These are phyloP conservation scores for Cryptococcus maquisensis DNA, from an alignment of 1,284 basidiomycete genomes.

Conservation along the genomic window DNA sequence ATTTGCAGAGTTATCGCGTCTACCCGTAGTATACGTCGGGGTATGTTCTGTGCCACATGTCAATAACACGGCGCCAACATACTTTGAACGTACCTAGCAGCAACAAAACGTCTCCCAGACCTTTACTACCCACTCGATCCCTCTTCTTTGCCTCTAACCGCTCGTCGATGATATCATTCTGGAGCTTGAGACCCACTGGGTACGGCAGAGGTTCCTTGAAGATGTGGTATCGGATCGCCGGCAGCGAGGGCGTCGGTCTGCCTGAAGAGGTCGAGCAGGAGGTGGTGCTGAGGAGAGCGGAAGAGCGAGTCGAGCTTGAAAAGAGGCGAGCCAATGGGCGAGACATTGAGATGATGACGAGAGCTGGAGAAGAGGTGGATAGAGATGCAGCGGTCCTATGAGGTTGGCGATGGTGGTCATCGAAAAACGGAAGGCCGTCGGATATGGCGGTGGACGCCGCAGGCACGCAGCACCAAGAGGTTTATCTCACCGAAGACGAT, in stretches of 20 bases:
- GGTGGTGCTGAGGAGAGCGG: background rate
- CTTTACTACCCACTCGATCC: conserved; percentile 27
- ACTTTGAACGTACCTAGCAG: conserved; percentile 45
- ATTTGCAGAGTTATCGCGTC: conserved; percentile 60
- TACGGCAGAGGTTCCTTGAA: conserved; percentile 72
- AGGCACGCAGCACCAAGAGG: too few species aligned
- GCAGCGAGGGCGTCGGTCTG: conserved; percentile 10
- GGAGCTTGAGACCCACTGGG: conserved; percentile 61
- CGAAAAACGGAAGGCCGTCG: too few species aligned
- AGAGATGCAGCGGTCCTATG: too few species aligned
- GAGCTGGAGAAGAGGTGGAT: too few species aligned
- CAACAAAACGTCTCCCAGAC: conserved; percentile 52
- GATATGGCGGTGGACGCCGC: too few species aligned
- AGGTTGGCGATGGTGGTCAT: too few species aligned
- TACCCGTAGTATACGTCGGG: conserved; percentile 90
- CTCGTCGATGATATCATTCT: conserved; percentile 63
- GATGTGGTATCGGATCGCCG: conserved; percentile 70
- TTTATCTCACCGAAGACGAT: too few species aligned
- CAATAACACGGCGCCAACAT: background rate
- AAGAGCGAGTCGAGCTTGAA: background rate
- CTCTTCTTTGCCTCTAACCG: conserved; percentile 51
- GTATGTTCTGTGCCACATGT: conserved; percentile 60
- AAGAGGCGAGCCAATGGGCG: background rate
- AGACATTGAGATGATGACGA: background rate
- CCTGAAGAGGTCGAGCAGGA: background rate